phyloP scores from a whole-genome alignment of 805 yeast species.

The Monosporozyma yasuniensis region DNA sequence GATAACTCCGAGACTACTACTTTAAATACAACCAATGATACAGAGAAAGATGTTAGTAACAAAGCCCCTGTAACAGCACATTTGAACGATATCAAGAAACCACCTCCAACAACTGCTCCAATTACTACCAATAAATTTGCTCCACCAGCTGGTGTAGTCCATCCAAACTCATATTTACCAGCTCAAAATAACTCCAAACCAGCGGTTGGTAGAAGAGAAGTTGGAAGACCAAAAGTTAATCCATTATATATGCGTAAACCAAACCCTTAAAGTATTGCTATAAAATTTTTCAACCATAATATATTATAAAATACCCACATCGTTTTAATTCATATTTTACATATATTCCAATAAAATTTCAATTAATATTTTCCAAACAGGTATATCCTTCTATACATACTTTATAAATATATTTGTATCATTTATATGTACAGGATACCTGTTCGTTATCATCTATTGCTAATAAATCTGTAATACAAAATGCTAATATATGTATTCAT shows the following conservation, averaged over 20 bases:
- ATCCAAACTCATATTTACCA: slow-evolving; percentile 15
- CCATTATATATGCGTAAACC: slow-evolving; percentile 8
- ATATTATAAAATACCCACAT: not conserved
- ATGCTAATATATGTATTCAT: not conserved
- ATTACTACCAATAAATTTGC: slow-evolving; percentile 15
- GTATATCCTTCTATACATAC: too few species aligned
- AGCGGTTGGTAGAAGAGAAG: slow-evolving; percentile 11
- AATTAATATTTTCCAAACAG: too few species aligned
- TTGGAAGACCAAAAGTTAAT: slow-evolving; percentile 27
- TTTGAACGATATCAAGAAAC: not conserved
- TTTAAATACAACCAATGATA: not conserved
- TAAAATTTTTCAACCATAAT: too few species aligned
- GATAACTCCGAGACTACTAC: not conserved
- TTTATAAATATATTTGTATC: too few species aligned
- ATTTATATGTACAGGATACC: too few species aligned
- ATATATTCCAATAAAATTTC: not conserved
- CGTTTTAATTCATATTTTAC: not conserved
- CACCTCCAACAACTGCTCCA: not conserved
- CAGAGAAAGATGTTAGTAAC: not conserved
- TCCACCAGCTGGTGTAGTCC: slow-evolving; percentile 20
- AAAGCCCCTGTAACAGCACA: not conserved
- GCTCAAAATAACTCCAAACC: slow-evolving; percentile 1
- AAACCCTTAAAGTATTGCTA: not conserved
- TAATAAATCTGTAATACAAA: too few species aligned
- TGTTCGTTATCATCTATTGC: too few species aligned